These are phyloP conservation scores for Ophiostoma pallidulum DNA, from an alignment of 2,329 filamentous ascomycete genomes.

Conservation along the genomic window DNA sequence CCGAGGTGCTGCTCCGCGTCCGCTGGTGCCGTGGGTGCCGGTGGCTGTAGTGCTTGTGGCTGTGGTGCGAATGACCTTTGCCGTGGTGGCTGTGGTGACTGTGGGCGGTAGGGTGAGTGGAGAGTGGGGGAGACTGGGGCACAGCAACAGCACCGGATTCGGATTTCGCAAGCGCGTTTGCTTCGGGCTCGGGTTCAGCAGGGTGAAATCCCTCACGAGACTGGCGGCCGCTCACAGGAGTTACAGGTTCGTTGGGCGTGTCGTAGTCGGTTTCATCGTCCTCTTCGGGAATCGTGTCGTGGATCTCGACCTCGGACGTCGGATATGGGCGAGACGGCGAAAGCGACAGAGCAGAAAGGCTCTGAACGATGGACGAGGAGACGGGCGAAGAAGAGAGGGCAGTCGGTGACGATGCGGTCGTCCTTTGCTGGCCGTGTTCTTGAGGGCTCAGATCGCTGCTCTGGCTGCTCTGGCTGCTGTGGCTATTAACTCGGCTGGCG, in stretches of 20 bases:
- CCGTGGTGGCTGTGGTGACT: conserved; percentile 20
- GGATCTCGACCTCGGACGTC: conserved; percentile 32
- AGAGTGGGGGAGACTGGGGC: conserved; percentile 4
- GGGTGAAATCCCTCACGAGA: conserved; percentile 43
- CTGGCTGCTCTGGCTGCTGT: not conserved
- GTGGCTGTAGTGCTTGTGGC: conserved; percentile 6
- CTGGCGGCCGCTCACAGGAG: conserved; percentile 48
- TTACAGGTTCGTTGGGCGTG: conserved; percentile 49
- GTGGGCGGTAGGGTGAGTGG: conserved; percentile 14
- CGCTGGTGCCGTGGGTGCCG: not conserved
- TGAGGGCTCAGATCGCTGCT: not conserved
- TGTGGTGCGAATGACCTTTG: conserved; percentile 18
- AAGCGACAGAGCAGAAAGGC: conserved; percentile 22
- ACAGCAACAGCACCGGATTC: conserved; percentile 19
- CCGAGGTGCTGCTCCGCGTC: not conserved
- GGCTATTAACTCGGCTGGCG: not conserved
- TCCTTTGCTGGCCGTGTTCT: not conserved
- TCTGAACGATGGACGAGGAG: conserved; percentile 3
- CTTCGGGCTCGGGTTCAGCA: conserved; percentile 24
- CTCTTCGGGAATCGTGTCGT: conserved; percentile 46
- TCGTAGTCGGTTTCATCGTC: conserved; percentile 53
- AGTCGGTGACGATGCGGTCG: not conserved
- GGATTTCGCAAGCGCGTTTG: not conserved
- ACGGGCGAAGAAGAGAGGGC: conserved; percentile 1
- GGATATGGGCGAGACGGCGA: conserved; percentile 39